These are phyloP conservation scores for Fusarium tjaetaba DNA, from an alignment of 2,329 filamentous ascomycete species.

Conservation along the genomic window DNA sequence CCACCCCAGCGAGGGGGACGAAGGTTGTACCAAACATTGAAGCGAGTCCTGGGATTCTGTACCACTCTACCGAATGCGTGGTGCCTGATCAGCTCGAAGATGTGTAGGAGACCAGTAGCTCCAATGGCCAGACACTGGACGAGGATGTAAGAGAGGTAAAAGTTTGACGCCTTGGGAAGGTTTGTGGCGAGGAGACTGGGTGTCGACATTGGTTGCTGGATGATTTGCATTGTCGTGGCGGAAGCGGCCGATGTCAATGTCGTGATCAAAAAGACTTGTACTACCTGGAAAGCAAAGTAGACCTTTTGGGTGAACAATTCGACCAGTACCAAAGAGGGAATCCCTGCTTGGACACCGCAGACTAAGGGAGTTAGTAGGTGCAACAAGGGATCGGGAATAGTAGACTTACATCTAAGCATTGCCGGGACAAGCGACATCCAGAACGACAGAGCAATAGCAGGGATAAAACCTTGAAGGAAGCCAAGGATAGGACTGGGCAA, in stretches of 20 bases:
- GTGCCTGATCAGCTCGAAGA: constrained; percentile 67
- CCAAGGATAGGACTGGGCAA: constrained; percentile 79
- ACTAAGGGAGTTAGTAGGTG: constrained; percentile 54
- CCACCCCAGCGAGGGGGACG: constrained; percentile 85
- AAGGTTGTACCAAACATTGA: constrained; percentile 78
- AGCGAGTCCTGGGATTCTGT: constrained; percentile 83
- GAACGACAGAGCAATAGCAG: constrained; percentile 79
- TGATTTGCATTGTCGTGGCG: constrained; percentile 70
- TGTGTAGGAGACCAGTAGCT: constrained; percentile 77
- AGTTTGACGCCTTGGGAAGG: constrained; percentile 87
- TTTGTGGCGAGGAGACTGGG: constrained; percentile 75
- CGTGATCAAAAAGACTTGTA: constrained; percentile 91
- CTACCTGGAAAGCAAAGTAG: constrained; percentile 90
- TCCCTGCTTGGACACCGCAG: constrained; percentile 81
- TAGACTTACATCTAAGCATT: constrained; percentile 69
- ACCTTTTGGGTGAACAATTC: constrained; percentile 91
- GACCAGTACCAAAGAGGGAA: constrained; percentile 80
- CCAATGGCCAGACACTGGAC: constrained; percentile 88
- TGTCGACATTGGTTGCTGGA: constrained; percentile 68
- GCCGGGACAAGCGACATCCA: constrained; percentile 88
- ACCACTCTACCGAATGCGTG: constrained; percentile 75
- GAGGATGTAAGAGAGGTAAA: constrained; percentile 94
- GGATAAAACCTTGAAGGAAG: constrained; percentile 85
- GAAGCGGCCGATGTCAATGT: constrained; percentile 85
- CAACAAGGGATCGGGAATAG: fast-evolving